These are phyloP conservation scores for Aspergillus conjunctus DNA, from an alignment of 495 filamentous ascomycete species.

Conservation along the genomic window DNA sequence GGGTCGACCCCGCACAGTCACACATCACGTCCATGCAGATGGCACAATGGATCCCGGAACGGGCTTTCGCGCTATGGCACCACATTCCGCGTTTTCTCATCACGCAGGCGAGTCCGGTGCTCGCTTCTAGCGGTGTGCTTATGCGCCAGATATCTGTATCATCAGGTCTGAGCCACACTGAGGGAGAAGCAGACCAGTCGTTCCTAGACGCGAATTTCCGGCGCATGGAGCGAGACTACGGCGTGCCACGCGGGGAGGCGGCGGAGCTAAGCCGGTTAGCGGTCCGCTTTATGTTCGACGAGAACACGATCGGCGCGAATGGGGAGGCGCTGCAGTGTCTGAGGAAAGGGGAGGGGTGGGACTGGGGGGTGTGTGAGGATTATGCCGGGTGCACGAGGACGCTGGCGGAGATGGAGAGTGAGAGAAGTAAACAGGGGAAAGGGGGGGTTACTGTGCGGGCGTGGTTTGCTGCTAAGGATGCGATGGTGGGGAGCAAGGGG, in stretches of 20 bases:
- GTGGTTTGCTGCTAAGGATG: conserved; percentile 35
- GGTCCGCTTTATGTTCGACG: conserved; percentile 28
- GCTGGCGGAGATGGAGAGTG: conserved; percentile 21
- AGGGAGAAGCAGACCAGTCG: background rate
- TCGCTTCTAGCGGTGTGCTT: conserved; percentile 26
- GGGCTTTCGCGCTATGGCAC: conserved; percentile 38
- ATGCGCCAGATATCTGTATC: conserved; percentile 18
- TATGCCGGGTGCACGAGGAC: conserved; percentile 29
- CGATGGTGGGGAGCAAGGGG: conserved; percentile 34
- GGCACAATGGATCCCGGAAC: conserved; percentile 30
- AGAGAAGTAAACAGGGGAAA: background rate
- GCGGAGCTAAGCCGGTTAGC: conserved; percentile 26
- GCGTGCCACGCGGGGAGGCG: conserved; percentile 21
- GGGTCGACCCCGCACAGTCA: conserved; percentile 48
- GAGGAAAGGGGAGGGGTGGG: conserved; percentile 25
- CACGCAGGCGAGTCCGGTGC: conserved; percentile 26
- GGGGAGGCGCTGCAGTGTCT: conserved; percentile 38
- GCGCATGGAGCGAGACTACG: conserved; percentile 28
- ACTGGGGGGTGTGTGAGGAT: conserved; percentile 35
- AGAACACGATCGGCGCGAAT: conserved; percentile 37
- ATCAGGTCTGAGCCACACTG: background rate
- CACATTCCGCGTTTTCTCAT: conserved; percentile 38
- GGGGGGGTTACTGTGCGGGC: conserved; percentile 19
- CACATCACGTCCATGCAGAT: conserved; percentile 31
- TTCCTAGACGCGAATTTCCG: conserved; percentile 22